Evolutionary conservation across 2,329 filamentous ascomycete genomes (phyloP).

Genomic region (Mycosphaerella sp.): DNA sequence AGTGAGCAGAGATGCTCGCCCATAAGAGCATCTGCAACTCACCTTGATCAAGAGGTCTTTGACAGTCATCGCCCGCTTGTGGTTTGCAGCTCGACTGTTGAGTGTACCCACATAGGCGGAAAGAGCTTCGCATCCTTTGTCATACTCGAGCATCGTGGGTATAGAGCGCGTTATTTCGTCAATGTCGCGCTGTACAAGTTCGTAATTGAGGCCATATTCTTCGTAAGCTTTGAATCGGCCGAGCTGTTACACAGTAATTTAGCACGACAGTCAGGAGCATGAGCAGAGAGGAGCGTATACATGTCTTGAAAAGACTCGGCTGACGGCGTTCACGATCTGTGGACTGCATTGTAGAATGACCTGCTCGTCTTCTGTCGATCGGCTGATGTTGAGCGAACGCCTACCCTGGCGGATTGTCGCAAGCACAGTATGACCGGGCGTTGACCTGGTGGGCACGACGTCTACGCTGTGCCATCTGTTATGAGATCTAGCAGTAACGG

Average conservation of each 20-base stretch:
- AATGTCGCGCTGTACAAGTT: slow-evolving; percentile 74
- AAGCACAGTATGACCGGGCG: slow-evolving; percentile 24
- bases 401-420: slow-evolving; percentile 34
- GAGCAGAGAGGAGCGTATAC: slow-evolving; percentile 33
- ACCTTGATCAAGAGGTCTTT: slow-evolving; percentile 89
- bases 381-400: slow-evolving; percentile 44
- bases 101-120: slow-evolving; percentile 67
- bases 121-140: slow-evolving; percentile 77
- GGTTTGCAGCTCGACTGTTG: slow-evolving; percentile 56
- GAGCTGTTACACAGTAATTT: slow-evolving; percentile 53
- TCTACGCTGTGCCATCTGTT: slow-evolving; percentile 47
- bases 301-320: slow-evolving; percentile 49
- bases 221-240: slow-evolving; percentile 79
- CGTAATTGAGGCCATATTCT: slow-evolving; percentile 86
- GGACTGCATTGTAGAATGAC: slow-evolving; percentile 45
- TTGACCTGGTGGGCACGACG: slow-evolving; percentile 35
- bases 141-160: slow-evolving; percentile 74
- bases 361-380: slow-evolving; percentile 36
- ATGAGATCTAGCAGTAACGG: slow-evolving; percentile 34
- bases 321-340: slow-evolving; percentile 49
- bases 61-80: slow-evolving; percentile 72
- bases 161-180: slow-evolving; percentile 59
- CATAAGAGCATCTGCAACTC: slow-evolving; percentile 13
- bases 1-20: not conserved
- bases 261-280: slow-evolving; percentile 38